Base-by-base conservation (phyloP, 805 yeast genomes). In the Kodamaea sagamina region DNA sequence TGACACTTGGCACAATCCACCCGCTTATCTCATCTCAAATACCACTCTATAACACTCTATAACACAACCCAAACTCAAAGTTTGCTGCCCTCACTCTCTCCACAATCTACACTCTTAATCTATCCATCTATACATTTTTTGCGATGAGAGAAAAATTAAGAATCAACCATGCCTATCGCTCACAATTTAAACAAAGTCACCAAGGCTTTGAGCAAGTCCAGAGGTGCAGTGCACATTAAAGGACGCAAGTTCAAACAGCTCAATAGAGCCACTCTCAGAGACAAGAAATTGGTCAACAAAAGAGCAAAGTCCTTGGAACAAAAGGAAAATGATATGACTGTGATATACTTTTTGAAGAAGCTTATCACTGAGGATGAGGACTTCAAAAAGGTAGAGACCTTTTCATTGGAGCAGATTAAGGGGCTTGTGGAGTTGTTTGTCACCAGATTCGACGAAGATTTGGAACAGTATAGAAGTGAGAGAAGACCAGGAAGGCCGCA, bases 401-500 rank as follows among this genome's bases (percentile, higher is more conserved):
- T 81, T 58, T 58, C 75, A 1, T 54, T 76, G 24, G 79, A 75
- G 0, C 92, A 89, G 21, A 71, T 84, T 54, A 77, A 81, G 50
- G 58, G 67, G 0, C 76, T 89, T 47, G 72, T 87, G 39, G 78
- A 77, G 46, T 77, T 78, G 28, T 87, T 57, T 73, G 67, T 90
- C 10, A 61, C 75, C 11, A 77, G 96, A 61, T 84, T 82, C 55
- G 86, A 84, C 54, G 89, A 79, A 11, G 97, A 90, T 59, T 60
- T 92, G 40, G 76, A 76, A n/a, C 70, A 70, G 40, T 68, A 87
- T 43, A 77, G 75, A 47, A 63, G 60, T 4, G 78, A 74, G 42
- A 79, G 96, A 70, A 78, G 96, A 59, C 81, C 89, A n/a, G 95
- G 95, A 12, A 77, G 98, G 67, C 96, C 99, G 7, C 75, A 86